Conservation (phyloP, 1,284 basidiomycete species). For the Cutaneotrichosporon daszewskae region DNA sequence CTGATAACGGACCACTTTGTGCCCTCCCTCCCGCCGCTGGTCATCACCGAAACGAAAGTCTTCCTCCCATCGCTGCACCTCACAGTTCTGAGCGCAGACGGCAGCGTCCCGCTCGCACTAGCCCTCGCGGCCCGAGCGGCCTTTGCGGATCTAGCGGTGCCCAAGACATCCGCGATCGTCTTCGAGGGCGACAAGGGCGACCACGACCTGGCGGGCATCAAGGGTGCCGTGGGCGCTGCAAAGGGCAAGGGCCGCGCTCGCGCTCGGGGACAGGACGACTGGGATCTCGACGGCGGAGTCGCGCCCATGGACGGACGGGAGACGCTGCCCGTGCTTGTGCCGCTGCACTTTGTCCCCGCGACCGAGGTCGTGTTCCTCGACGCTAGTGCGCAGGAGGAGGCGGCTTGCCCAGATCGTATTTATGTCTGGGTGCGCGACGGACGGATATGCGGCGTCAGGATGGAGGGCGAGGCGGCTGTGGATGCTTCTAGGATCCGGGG, state of each 20-base stretch:
- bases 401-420: slow-evolving; percentile 41
- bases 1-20: slow-evolving; percentile 41
- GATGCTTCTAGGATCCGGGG: slow-evolving; percentile 25
- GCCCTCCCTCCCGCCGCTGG: slow-evolving; percentile 36
- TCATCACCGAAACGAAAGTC: slow-evolving; percentile 20
- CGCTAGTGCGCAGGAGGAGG: slow-evolving; percentile 42
- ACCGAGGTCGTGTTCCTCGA: slow-evolving; percentile 35
- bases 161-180: slow-evolving; percentile 38
- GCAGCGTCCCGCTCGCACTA: slow-evolving; percentile 28
- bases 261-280: slow-evolving; percentile 41
- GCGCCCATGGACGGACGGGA: slow-evolving; percentile 27
- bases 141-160: slow-evolving; percentile 39
- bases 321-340: slow-evolving; percentile 40
- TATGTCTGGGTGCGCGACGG: slow-evolving; percentile 36
- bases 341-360: slow-evolving; percentile 40
- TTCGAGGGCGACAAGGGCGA: slow-evolving; percentile 26
- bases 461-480: slow-evolving; percentile 40
- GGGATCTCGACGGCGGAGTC: slow-evolving; percentile 43
- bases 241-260: slow-evolving; percentile 28
- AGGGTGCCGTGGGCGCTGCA: slow-evolving; percentile 37
- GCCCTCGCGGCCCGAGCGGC: slow-evolving; percentile 40
- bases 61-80: slow-evolving; percentile 41
- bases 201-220: slow-evolving; percentile 36
- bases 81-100: slow-evolving; percentile 26
- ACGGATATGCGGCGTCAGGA: slow-evolving; percentile 39